Evolutionary conservation across 2,329 filamentous ascomycete genomes (phyloP).

Genomic region (Delphinella strobiligena): DNA sequence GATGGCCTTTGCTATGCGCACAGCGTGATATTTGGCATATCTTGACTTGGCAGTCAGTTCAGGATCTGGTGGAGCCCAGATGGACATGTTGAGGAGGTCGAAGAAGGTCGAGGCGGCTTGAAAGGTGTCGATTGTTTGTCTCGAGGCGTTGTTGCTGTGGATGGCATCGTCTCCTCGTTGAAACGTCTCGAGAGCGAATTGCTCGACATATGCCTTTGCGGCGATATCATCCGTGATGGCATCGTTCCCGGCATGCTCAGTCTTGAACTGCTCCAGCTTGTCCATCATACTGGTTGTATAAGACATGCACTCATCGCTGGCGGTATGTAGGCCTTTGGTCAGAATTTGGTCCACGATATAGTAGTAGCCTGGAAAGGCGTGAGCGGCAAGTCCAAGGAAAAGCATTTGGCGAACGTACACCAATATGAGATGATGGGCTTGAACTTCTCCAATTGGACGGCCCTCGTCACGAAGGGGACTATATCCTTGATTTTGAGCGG

Average conservation of each 20-base stretch:
- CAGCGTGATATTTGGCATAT: constrained; percentile 90
- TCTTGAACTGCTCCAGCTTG: constrained; percentile 73
- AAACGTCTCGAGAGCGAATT: constrained; percentile 85
- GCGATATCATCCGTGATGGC: constrained; percentile 75
- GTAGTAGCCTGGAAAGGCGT: constrained; percentile 55
- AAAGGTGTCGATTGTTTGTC: constrained; percentile 90
- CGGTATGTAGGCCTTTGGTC: constrained; percentile 62
- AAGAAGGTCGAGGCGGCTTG: constrained; percentile 87
- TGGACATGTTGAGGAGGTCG: constrained; percentile 57
- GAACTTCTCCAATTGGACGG: constrained; percentile 67
- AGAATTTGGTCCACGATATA: constrained; percentile 91
- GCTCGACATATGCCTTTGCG: constrained; percentile 84
- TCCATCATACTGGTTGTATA: constrained; percentile 85
- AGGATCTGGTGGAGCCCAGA: constrained; percentile 66
- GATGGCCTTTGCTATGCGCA: constrained; percentile 80
- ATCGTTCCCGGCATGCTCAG: constrained; percentile 62
- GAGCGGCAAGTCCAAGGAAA: constrained; percentile 7
- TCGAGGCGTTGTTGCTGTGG: constrained; percentile 69
- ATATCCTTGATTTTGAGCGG: constrained; percentile 62
- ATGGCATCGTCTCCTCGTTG: constrained; percentile 72
- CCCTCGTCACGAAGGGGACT: constrained; percentile 70
- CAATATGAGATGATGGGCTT: constrained; percentile 90
- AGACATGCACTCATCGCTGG: constrained; percentile 62
- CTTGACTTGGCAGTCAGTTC: constrained; percentile 82
- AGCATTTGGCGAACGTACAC: constrained; percentile 51